Evolutionary conservation across 208 protist species (phyloP).

Genomic region (Leptomonas pyrrhocoris): DNA sequence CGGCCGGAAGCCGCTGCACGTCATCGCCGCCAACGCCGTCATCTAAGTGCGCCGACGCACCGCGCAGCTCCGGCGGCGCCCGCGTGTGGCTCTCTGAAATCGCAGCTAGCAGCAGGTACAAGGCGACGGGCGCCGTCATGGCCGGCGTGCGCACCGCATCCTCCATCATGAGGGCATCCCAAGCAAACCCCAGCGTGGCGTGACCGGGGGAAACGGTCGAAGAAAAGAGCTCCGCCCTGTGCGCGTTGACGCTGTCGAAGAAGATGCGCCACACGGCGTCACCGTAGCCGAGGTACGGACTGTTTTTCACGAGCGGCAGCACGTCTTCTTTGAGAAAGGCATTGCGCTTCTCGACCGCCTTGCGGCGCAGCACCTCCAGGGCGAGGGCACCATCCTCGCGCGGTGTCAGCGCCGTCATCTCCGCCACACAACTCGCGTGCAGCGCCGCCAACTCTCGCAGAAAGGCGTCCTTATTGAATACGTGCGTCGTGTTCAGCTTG

Average conservation of each 20-base stretch:
- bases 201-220: conserved; percentile 12
- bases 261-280: conserved; percentile 76
- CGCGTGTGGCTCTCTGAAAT: conserved; percentile 40
- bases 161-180: conserved; percentile 72
- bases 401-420: conserved; percentile 24
- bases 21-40: conserved; percentile 32
- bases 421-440: conserved; percentile 27
- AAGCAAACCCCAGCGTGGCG: conserved; percentile 53
- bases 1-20: not conserved
- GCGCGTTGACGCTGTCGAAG: conserved; percentile 51
- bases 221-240: conserved; percentile 51
- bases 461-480: conserved; percentile 67
- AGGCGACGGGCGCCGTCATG: conserved; percentile 70
- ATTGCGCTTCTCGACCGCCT: conserved; percentile 68
- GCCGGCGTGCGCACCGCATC: conserved; percentile 62
- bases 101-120: conserved; percentile 67
- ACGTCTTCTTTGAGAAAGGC: conserved; percentile 50
- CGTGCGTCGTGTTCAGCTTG: conserved; percentile 29
- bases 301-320: conserved; percentile 50
- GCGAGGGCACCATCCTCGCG: conserved; percentile 53
- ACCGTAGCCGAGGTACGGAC: conserved; percentile 60
- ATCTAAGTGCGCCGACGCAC: conserved; percentile 38
- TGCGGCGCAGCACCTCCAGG: conserved; percentile 80
- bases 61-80: conserved; percentile 18
- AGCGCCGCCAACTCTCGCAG: conserved; percentile 42